A percentile compares a stretch with the other conserved stretches of the same genome.
Evolutionary conservation across 108 stramenopile genomes (phyloP).

Genomic region (Conticribra weissflogii): DNA sequence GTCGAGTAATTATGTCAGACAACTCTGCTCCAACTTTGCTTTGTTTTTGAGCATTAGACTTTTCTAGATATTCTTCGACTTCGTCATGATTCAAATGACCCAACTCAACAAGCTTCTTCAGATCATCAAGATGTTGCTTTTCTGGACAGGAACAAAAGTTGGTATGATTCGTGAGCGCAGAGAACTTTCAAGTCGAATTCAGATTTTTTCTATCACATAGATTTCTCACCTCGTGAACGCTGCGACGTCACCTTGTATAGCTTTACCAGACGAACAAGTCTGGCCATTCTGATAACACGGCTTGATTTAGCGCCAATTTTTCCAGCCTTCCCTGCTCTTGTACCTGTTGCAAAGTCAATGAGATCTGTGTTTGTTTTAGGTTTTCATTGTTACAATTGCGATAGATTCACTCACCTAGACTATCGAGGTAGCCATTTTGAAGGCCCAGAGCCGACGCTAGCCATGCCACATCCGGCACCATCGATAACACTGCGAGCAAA

Average conservation of each 20-base stretch:
- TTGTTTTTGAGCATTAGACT: constrained; percentile 49
- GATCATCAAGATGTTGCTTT: constrained; percentile 46
- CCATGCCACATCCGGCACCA: constrained; percentile 67
- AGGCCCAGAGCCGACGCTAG: constrained; percentile 51
- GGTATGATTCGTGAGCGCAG: background rate
- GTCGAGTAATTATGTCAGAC: constrained; percentile 73
- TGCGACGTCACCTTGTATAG: constrained; percentile 71
- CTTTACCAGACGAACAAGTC: constrained; percentile 75
- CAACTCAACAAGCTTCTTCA: constrained; percentile 50
- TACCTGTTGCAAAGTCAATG: constrained; percentile 7
- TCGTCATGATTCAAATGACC: constrained; percentile 50
- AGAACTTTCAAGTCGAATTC: too few species aligned
- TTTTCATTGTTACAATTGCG: background rate
- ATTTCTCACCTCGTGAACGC: constrained; percentile 25
- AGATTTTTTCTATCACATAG: too few species aligned
- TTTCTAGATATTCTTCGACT: constrained; percentile 50
- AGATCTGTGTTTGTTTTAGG: background rate
- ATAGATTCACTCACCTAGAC: constrained; percentile 41
- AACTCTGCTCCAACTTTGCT: constrained; percentile 72
- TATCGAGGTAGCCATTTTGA: constrained; percentile 24
- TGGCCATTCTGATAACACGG: constrained; percentile 69
- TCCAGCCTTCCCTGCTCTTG: constrained; percentile 52
- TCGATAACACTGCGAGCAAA: constrained; percentile 63
- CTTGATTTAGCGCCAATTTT: constrained; percentile 56
- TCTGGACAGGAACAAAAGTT: constrained; percentile 9